Conservation (phyloP, 1,284 basidiomycete genomes). For the Ganoderma multipileum region DNA sequence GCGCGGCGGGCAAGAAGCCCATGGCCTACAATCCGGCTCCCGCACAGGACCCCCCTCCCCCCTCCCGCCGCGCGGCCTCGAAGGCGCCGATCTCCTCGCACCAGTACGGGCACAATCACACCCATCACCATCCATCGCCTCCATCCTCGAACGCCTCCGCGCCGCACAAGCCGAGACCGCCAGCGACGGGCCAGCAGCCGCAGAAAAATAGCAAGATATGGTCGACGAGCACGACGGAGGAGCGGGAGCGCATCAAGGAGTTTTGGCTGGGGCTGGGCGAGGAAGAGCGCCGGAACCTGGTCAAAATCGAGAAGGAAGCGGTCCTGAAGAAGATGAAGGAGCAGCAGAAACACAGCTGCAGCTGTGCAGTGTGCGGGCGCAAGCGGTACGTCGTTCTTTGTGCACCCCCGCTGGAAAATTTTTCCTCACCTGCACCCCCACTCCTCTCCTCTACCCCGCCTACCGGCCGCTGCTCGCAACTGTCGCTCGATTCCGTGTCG, state of each 20-base stretch:
- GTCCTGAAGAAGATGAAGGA: conserved; percentile 99
- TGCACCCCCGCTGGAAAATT: conserved; percentile 32
- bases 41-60: conserved; percentile 38
- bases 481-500: conserved; percentile 17
- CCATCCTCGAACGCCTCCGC: conserved; percentile 68
- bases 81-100: conserved; percentile 69
- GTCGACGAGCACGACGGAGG: conserved; percentile 89
- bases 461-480: conserved; percentile 26
- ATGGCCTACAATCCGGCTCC: conserved; percentile 58
- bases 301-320: conserved; percentile 97
- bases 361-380: conserved; percentile 95
- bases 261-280: conserved; percentile 95
- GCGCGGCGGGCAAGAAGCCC: conserved; percentile 80
- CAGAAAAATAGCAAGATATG: conserved; percentile 76
- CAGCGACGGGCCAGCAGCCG: conserved; percentile 42
- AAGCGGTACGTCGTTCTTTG: conserved; percentile 79
- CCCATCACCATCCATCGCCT: conserved; percentile 73
- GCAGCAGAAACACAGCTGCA: conserved; percentile 95
- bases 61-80: conserved; percentile 64
- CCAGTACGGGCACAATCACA: conserved; percentile 58
- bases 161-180: conserved; percentile 53
- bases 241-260: conserved; percentile 95
- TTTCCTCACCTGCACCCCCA: conserved; percentile 46
- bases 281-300: conserved; percentile 87
- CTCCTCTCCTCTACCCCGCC: conserved; percentile 27